Evolutionary conservation across 2,329 filamentous ascomycete species (phyloP).

Genomic region (Ophiocordyceps robertsii): DNA sequence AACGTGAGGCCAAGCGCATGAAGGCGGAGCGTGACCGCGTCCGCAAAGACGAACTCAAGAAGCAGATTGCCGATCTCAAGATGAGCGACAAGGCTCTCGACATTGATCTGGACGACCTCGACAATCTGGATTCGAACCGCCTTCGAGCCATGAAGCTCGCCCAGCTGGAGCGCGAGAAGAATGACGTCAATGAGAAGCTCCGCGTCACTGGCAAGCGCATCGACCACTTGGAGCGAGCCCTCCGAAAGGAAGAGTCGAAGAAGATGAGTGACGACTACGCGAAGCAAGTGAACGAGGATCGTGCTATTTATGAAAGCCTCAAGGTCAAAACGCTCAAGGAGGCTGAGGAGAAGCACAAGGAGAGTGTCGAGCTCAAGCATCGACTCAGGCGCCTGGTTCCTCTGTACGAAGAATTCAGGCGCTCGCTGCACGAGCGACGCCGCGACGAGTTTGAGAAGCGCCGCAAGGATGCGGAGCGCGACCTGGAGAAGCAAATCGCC

Average conservation of each 20-base stretch:
- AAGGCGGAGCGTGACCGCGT: slow-evolving; percentile 82
- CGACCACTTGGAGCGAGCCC: slow-evolving; percentile 92
- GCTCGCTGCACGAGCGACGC: slow-evolving; percentile 71
- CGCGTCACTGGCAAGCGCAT: slow-evolving; percentile 89
- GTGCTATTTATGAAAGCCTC: slow-evolving; percentile 65
- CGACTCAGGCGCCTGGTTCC: slow-evolving; percentile 74
- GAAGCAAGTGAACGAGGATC: slow-evolving; percentile 64
- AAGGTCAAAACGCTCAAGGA: slow-evolving; percentile 70
- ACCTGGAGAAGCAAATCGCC: slow-evolving; percentile 84
- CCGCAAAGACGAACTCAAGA: slow-evolving; percentile 86
- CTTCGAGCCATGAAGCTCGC: slow-evolving; percentile 91
- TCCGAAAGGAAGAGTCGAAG: slow-evolving; percentile 90
- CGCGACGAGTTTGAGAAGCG: slow-evolving; percentile 94
- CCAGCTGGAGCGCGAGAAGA: slow-evolving; percentile 96
- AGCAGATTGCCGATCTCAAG: slow-evolving; percentile 83
- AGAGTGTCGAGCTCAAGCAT: slow-evolving; percentile 86
- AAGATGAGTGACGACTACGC: slow-evolving; percentile 80
- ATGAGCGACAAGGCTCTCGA: slow-evolving; percentile 63
- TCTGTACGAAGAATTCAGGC: slow-evolving; percentile 73
- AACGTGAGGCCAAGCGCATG: slow-evolving; percentile 75
- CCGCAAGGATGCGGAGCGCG: slow-evolving; percentile 78
- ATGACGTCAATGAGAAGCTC: slow-evolving; percentile 81
- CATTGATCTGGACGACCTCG: slow-evolving; percentile 69
- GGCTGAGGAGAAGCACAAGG: slow-evolving; percentile 77
- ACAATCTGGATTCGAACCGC: slow-evolving; percentile 76